These are phyloP conservation scores for Colletotrichum eleusines DNA, from an alignment of 2,329 filamentous ascomycete genomes.

Conservation along the genomic window DNA sequence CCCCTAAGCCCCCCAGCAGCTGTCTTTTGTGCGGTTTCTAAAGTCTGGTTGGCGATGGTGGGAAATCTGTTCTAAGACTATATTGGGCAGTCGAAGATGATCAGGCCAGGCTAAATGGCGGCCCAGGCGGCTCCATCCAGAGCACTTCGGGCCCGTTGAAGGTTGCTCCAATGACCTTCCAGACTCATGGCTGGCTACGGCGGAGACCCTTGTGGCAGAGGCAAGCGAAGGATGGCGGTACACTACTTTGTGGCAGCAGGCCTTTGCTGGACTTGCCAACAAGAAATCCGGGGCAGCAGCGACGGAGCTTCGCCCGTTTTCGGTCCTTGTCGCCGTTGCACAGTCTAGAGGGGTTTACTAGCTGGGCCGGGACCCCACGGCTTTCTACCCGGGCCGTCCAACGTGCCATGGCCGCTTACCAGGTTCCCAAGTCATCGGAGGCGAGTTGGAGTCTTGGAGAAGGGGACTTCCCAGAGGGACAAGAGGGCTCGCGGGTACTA, in stretches of 20 bases:
- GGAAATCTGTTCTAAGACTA: conserved; percentile 27
- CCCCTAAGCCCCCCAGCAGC: conserved; percentile 18
- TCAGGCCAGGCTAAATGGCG: conserved; percentile 34
- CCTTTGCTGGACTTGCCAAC: conserved; percentile 30
- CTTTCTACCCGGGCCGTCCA: conserved; percentile 41
- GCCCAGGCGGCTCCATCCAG: conserved; percentile 26
- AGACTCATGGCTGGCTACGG: conserved; percentile 40
- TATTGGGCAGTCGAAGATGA: conserved; percentile 25
- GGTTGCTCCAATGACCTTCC: conserved; percentile 40
- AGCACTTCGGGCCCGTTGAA: conserved; percentile 24
- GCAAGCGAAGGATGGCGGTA: conserved; percentile 30
- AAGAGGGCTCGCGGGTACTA: conserved; percentile 30
- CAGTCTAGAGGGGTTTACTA: conserved; percentile 28
- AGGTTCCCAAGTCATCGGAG: conserved; percentile 36
- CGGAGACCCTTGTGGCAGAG: conserved; percentile 39
- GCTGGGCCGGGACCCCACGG: conserved; percentile 40
- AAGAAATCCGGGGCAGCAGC: conserved; percentile 43
- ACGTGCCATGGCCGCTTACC: conserved; percentile 30
- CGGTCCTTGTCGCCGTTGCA: conserved; percentile 40
- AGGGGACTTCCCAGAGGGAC: conserved; percentile 32
- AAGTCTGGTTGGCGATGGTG: conserved; percentile 30
- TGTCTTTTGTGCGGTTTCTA: background rate
- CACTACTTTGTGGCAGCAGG: conserved; percentile 34
- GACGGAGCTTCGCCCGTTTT: conserved; percentile 38
- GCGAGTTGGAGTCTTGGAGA: conserved; percentile 22